These are phyloP conservation scores for Beauveria bassiana DNA, from an alignment of 2,329 filamentous ascomycete genomes.

Conservation along the genomic window DNA sequence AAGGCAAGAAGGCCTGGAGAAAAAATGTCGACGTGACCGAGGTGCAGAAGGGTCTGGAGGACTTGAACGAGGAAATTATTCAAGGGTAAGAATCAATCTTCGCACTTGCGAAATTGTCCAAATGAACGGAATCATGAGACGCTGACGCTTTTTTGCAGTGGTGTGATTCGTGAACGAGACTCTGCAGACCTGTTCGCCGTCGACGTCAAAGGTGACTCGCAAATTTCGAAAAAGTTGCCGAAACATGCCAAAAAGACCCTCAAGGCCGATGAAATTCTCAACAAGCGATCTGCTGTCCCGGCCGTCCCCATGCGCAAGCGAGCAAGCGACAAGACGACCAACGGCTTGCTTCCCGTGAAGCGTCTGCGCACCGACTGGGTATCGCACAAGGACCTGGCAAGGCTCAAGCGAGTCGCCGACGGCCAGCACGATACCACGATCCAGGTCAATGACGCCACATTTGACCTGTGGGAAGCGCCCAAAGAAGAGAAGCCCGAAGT, in stretches of 20 bases:
- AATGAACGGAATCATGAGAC: slow-evolving; percentile 14
- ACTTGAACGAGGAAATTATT: slow-evolving; percentile 83
- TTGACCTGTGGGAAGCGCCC: slow-evolving; percentile 68
- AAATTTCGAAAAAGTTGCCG: slow-evolving; percentile 55
- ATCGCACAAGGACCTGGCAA: slow-evolving; percentile 72
- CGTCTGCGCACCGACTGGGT: slow-evolving; percentile 71
- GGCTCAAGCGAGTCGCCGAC: slow-evolving; percentile 72
- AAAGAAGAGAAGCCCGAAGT: slow-evolving; percentile 29
- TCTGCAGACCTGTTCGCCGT: slow-evolving; percentile 80
- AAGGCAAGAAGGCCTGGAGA: slow-evolving; percentile 97
- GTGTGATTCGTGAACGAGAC: slow-evolving; percentile 74
- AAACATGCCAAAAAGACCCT: slow-evolving; percentile 67
- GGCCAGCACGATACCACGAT: slow-evolving; percentile 53
- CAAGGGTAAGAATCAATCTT: slow-evolving; percentile 56
- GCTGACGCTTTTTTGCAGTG: slow-evolving; percentile 42
- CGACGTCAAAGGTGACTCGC: slow-evolving; percentile 64
- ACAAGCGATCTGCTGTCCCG: slow-evolving; percentile 72
- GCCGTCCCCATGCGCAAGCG: slow-evolving; percentile 76
- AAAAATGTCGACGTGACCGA: slow-evolving; percentile 95
- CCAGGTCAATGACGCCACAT: slow-evolving; percentile 52
- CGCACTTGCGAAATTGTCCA: too few species aligned
- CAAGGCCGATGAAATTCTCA: slow-evolving; percentile 87
- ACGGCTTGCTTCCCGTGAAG: slow-evolving; percentile 69
- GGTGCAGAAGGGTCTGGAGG: slow-evolving; percentile 72
- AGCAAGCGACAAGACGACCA: slow-evolving; percentile 57